Evolutionary conservation across 2,329 filamentous ascomycete species (phyloP).

Genomic region (Dothideomycetes sp.): DNA sequence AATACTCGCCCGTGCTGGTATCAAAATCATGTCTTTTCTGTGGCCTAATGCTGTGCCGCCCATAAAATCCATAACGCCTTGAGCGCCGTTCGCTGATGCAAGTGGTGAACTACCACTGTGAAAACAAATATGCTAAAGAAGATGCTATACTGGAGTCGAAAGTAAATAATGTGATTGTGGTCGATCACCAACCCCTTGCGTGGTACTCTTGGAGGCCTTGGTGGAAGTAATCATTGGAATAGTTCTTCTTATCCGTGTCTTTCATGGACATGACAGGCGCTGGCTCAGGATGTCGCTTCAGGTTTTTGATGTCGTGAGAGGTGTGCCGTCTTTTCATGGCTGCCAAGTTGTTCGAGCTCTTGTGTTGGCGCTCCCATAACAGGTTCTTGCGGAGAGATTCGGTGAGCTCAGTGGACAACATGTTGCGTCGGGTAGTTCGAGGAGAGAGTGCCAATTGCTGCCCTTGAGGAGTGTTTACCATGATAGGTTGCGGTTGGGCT

Average conservation of each 20-base stretch:
- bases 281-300: constrained; percentile 67
- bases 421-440: constrained; percentile 82
- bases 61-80: not conserved
- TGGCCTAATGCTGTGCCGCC: not conserved
- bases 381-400: constrained; percentile 86
- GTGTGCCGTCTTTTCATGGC: constrained; percentile 85
- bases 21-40: constrained; percentile 4
- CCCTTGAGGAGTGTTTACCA: constrained; percentile 43
- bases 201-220: constrained; percentile 78
- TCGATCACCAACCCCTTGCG: constrained; percentile 65
- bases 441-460: constrained; percentile 71
- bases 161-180: not conserved
- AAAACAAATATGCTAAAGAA: not conserved
- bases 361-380: constrained; percentile 90
- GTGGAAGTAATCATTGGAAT: constrained; percentile 79
- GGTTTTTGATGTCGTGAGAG: constrained; percentile 78
- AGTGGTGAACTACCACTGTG: not conserved
- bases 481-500: constrained; percentile 68
- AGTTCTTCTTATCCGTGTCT: constrained; percentile 36
- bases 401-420: constrained; percentile 89
- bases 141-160: not conserved
- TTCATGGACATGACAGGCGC: constrained; percentile 36
- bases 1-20: constrained; percentile 10
- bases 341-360: constrained; percentile 77
- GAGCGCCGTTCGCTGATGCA: too few relatives aligned